Evolutionary conservation across 345 rosid genomes (phyloP), one percentile per base, ranked within the genome.

Genomic region (Triadica sebifera): DNA sequence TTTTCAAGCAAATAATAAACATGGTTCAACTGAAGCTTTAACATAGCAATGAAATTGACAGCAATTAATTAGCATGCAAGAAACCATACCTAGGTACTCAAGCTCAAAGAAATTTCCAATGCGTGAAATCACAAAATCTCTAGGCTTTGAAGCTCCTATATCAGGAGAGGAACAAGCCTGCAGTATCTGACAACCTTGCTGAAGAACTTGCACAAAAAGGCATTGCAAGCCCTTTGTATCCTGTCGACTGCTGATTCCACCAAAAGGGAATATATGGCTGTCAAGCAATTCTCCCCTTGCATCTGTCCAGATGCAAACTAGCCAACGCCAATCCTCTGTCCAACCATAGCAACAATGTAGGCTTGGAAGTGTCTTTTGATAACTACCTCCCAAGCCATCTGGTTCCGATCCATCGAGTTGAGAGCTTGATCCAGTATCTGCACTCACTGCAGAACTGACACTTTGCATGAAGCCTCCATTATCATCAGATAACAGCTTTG

Each of bases 321-420:
- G 91, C 98, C 99, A 96, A 67, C 97, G 91, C 99, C 99, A 96
- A 84, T 96, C 99, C 81, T 96, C 99, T 59, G 99, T 91, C 99
- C 99, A 96, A 24, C 98, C 98, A 76, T 96, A 96, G 84, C 98
- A 96, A 79, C 99, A 96, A 80, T 96, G 99, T 69, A 96, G 83
- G 77, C 96, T 90, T 52, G 98, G 93, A 77, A 76, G 85, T 67
- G 84, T 62, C 80, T 90, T 95, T 75, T 89, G 96, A 74, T 74
- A 79, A 64, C 85, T 74, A 60, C 85, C 75, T 20, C 78, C 85
- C 77, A 77, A 78, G 67, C 84, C 83, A 79, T 89, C 94, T 25
- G 85, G 71, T 79, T 87, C 97, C 65, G 87, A 85, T 67, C 89
- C 90, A 74, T 88, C 98, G 20, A 80, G 85, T 75, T 86, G 97